Evolutionary conservation across 768 basidiomycete species (phyloP).

Genomic region (Kwoniella mangroviensis): DNA sequence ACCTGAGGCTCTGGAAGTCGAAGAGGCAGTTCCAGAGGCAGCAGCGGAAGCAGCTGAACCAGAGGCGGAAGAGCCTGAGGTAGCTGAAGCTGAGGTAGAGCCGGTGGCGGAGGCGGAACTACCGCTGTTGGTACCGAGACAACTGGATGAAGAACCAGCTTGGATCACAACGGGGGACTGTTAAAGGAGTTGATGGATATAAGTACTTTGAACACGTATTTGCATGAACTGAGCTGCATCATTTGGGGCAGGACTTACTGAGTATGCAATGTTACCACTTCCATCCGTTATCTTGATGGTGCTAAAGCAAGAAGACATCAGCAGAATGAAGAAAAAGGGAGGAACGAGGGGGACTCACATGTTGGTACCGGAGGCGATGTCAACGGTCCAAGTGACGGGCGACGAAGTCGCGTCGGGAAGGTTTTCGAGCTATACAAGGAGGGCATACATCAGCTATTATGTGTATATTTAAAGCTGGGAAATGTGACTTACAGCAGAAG

Average conservation of each 20-base stretch:
- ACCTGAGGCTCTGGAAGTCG: conserved; percentile 21
- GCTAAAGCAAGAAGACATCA: conserved; percentile 9
- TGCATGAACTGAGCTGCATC: no score
- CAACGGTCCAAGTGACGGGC: conserved; percentile 38
- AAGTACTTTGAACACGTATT: no score
- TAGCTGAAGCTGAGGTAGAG: conserved; percentile 1
- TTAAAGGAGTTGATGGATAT: neutral
- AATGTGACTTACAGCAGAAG: conserved; percentile 33
- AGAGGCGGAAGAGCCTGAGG: neutral
- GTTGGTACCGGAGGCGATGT: conserved; percentile 39
- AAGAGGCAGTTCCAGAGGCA: conserved; percentile 23
- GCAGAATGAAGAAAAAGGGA: no score
- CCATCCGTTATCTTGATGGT: conserved; percentile 47
- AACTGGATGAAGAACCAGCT: conserved; percentile 43
- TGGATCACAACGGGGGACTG: conserved; percentile 42
- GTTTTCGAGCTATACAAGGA: conserved; percentile 24
- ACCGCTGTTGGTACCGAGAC: conserved; percentile 33
- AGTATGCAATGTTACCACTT: conserved; percentile 44
- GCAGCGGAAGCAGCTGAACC: conserved; percentile 10
- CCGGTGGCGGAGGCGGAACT: conserved; percentile 1
- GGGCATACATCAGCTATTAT: neutral
- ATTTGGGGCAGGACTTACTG: no score
- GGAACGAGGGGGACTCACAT: conserved; percentile 27
- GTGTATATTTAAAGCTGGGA: neutral
- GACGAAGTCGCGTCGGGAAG: conserved; percentile 21